Evolutionary conservation across 441 rosid genomes (phyloP).

Genomic region (Croton laevigatus): DNA sequence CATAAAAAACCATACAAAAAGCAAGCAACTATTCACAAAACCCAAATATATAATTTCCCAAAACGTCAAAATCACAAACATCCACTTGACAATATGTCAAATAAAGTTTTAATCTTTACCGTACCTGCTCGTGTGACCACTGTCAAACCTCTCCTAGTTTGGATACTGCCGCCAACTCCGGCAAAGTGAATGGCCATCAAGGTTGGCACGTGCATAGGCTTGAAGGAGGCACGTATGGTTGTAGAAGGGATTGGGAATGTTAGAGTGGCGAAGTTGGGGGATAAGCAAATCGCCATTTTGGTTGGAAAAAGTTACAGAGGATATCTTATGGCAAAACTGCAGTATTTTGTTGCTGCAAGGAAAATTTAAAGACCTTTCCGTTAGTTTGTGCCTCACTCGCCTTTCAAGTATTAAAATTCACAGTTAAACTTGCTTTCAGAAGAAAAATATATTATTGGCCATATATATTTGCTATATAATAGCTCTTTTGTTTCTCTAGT

Average conservation of each 20-base stretch:
- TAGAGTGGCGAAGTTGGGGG: slow-evolving; percentile 31
- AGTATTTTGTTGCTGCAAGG: no score
- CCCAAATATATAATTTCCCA: background rate
- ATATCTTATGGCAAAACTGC: no score
- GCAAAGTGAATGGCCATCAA: slow-evolving; percentile 17
- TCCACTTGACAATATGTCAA: no score
- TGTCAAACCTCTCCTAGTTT: slow-evolving; percentile 33
- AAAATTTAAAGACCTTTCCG: no score
- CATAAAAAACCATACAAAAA: background rate
- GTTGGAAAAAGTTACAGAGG: background rate
- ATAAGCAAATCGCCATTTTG: slow-evolving; percentile 41
- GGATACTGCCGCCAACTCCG: slow-evolving; percentile 16
- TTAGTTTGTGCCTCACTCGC: no score
- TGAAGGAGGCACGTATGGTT: slow-evolving; percentile 18
- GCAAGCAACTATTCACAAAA: background rate
- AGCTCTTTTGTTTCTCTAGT: no score
- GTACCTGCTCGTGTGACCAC: slow-evolving; percentile 66
- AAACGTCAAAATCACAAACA: background rate
- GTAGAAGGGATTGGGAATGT: slow-evolving; percentile 19
- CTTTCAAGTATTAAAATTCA: no score
- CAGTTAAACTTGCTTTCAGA: no score
- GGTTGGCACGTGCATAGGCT: slow-evolving; percentile 10
- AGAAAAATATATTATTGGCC: no score
- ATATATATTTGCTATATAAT: no score
- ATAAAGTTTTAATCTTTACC: slow-evolving; percentile 35